These are phyloP conservation scores for Grosmannia clavigera DNA, from an alignment of 2,329 filamentous ascomycete genomes.

Conservation along the genomic window DNA sequence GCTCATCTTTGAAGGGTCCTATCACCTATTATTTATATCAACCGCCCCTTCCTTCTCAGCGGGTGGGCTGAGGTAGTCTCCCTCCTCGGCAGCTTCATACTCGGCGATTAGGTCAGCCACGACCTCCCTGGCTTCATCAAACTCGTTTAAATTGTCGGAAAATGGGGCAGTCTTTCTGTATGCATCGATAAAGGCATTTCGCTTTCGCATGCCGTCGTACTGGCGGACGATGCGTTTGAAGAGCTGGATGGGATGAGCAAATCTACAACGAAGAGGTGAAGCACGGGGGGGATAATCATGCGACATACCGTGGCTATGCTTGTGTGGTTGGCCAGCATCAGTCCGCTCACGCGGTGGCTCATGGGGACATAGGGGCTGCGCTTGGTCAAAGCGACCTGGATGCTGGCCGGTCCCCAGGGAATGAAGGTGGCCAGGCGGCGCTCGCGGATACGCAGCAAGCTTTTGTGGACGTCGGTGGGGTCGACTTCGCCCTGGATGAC, in stretches of 20 bases:
- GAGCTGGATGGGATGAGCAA: constrained; percentile 32
- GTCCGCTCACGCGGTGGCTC: constrained; percentile 83
- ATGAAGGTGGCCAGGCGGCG: constrained; percentile 91
- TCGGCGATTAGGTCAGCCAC: constrained; percentile 84
- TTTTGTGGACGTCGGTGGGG: constrained; percentile 97
- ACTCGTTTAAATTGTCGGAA: constrained; percentile 80
- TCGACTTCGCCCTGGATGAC: constrained; percentile 98
- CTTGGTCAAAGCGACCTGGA: constrained; percentile 93
- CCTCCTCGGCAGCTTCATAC: constrained; percentile 88
- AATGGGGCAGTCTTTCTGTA: constrained; percentile 97
- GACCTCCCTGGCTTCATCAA: constrained; percentile 87
- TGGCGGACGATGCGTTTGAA: constrained; percentile 90
- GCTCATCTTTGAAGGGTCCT: background rate
- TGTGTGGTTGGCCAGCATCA: constrained; percentile 98
- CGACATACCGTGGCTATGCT: constrained; percentile 69
- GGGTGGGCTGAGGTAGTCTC: constrained; percentile 71
- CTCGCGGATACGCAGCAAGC: constrained; percentile 87
- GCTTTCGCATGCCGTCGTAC: constrained; percentile 88
- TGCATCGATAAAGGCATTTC: constrained; percentile 89
- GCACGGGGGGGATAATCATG: background rate
- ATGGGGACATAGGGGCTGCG: constrained; percentile 93
- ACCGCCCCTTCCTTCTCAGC: constrained; percentile 39
- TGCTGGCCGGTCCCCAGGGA: constrained; percentile 94
- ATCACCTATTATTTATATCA: constrained; percentile 36
- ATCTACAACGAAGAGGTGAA: background rate